Conservation (phyloP, 164 flowering plant species). For the Liriodendron chinense region DNA sequence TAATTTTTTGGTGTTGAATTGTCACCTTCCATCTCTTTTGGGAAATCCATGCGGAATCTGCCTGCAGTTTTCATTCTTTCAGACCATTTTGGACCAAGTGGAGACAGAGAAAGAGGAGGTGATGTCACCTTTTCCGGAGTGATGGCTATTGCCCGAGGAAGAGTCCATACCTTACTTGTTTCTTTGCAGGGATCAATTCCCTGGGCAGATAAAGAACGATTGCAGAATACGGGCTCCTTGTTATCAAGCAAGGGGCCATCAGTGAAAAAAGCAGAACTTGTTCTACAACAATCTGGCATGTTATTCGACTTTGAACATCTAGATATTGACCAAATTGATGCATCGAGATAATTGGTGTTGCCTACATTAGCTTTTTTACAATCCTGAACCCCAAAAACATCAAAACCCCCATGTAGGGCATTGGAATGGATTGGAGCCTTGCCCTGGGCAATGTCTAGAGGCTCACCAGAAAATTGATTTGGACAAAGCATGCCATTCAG, state of each 20-base stretch:
- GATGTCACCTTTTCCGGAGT: conserved; percentile 31
- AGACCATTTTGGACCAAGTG: conserved; percentile 70
- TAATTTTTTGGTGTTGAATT: conserved; percentile 22
- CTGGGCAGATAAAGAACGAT: conserved; percentile 26
- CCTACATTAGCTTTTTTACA: conserved; percentile 61
- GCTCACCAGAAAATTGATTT: conserved; percentile 42
- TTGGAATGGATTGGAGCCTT: conserved; percentile 14
- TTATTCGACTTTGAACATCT: conserved; percentile 31
- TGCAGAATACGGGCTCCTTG: conserved; percentile 24
- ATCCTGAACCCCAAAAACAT: conserved; percentile 30
- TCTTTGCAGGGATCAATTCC: conserved; percentile 19
- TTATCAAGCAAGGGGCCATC: conserved; percentile 72
- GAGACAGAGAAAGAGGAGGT: conserved; percentile 65
- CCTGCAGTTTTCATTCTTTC: conserved; percentile 42
- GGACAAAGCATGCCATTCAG: conserved; percentile 43
- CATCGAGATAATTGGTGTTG: conserved; percentile 14
- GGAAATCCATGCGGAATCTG: conserved; percentile 15
- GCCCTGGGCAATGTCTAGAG: conserved; percentile 37
- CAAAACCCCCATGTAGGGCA: conserved; percentile 1
- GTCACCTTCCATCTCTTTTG: conserved; percentile 26
- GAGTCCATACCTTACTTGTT: conserved; percentile 20
- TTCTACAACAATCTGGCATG: conserved; percentile 16
- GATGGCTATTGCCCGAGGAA: conserved; percentile 27
- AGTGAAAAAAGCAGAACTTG: conserved; percentile 33
- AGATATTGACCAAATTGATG: conserved; percentile 30